Evolutionary conservation across 2,329 filamentous ascomycete genomes (phyloP), one percentile per base, ranked within the genome.

Genomic region (Cryphonectria naterciae): DNA sequence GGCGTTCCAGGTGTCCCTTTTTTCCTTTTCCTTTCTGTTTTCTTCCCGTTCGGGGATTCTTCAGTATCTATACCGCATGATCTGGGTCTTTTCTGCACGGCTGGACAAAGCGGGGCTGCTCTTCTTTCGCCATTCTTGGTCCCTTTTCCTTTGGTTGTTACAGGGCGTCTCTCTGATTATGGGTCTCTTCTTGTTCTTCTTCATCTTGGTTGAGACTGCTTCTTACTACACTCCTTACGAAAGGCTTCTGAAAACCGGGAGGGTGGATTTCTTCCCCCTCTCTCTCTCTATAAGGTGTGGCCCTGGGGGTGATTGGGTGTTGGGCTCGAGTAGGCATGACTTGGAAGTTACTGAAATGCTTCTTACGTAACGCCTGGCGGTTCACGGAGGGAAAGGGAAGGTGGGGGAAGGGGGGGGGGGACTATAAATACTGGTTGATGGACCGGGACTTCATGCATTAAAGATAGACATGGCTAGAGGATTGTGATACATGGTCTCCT

Each of bases 381-480:
- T n/a, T 49, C 10, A n/a, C 22, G 22, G 46, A 49, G 2, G 43
- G 43, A 46, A 46, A 19, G 43, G 13, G 54, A 32, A 6, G 28
- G 28, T 1, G 28, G 3, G 28, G 28, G 32, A 4, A 4, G 1
- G 32, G n/a, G 35, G 39, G 13, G 49, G 43, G 25, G 43, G 19
- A 11, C 4, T 68, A 32, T 19, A 39, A 46, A 54, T 62, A 56
- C 54, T 54, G 61, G n/a, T 25, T 35, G 39, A 54, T 68, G 39
- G 63, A 52, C 32, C n/a, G 0, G 19, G 35, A 19, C 35, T 37
- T 61, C 10, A 35, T 61, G 35, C 61, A 58, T 69, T 67, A 58
- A 67, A 65, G 66, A 68, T 68, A 68, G 69, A 71, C 66, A 60
- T 68, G 60, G 65, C 69, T 62, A 71, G 66, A 71, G 61, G 65